Evolutionary conservation across 495 filamentous ascomycete genomes (phyloP), one percentile per base, ranked within the genome.

Genomic region (Amorphotheca resinae): DNA sequence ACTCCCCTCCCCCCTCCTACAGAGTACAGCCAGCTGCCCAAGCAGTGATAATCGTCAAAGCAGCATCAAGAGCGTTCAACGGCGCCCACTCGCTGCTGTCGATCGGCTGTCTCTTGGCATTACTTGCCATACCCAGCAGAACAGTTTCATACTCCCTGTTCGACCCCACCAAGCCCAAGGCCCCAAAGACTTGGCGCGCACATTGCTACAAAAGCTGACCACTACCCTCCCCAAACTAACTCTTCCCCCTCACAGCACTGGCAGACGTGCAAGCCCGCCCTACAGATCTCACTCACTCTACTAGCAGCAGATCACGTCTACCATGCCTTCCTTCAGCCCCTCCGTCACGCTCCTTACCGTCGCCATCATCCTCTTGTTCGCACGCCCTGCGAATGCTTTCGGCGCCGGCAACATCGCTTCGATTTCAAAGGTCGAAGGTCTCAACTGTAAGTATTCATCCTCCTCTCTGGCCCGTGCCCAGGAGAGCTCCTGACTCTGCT

Each of bases 341-440:
- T 52, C 60, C 3, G 44, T 42, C 1, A 25, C 25, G 16, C 15
- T 62, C 21, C 59, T 79, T 20, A 64, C 64, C 39, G 49, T 74
- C 21, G 51, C 75, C 9, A 36, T 84, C 38, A 53, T 84, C 17
- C 59, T 88, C 21, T 64, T 74, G 45, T 62, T 80, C 46, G 72
- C 76, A 16, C 64, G 69, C 30, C 82, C 83, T 11, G 68, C 77
- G 1, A 64, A 79, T 55, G 87, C 82, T 9, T 95, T 95, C 54
- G 87, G 87, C 18, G 87, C 87, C 41, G 52, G 50, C 9, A 48
- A 53, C 36, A 41, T 53, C 44, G 67, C 67, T 16, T 74, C 80
- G 4, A 72, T 84, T 40, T 78, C 86, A 37, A 77, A 72, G 50
- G 72, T 89, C 39, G 85, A 88, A 55, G 87, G 87, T 44, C 65